A percentile compares a stretch with the other conserved stretches of the same genome.
Evolutionary conservation across 768 basidiomycete genomes (phyloP).

Genomic region (Tulasnella sp.): DNA sequence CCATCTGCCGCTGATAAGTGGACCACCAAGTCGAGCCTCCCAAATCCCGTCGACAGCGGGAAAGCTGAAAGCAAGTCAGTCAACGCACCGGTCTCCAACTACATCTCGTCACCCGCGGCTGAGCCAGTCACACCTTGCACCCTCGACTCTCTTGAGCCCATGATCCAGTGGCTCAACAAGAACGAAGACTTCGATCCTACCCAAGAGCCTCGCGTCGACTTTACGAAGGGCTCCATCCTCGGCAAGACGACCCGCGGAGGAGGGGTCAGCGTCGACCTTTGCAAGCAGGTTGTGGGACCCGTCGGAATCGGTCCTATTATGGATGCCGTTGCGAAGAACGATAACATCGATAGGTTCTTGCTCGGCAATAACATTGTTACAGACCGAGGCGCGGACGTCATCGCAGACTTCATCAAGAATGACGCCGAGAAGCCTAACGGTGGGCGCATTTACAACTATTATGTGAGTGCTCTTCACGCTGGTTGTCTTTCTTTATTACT

Average conservation of each 20-base stretch:
- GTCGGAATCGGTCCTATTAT: constrained; percentile 14
- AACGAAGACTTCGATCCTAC: constrained; percentile 11
- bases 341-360: constrained; percentile 13
- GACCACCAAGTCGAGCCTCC: background rate
- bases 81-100: constrained; percentile 1
- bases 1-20: background rate
- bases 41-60: background rate
- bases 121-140: constrained; percentile 16
- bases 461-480: background rate
- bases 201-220: constrained; percentile 15
- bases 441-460: constrained; percentile 11
- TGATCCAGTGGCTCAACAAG: constrained; percentile 14
- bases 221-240: constrained; percentile 15
- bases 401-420: constrained; percentile 15
- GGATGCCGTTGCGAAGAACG: constrained; percentile 15
- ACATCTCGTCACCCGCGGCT: constrained; percentile 9
- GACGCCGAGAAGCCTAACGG: constrained; percentile 11
- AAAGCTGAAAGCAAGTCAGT: background rate
- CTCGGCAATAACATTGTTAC: constrained; percentile 15
- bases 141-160: constrained; percentile 5
- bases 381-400: constrained; percentile 10
- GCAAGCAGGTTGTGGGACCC: constrained; percentile 16
- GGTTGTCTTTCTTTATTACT: background rate
- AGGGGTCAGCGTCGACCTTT: constrained; percentile 13
- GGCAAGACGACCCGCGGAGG: constrained; percentile 15